Percentiles rank a stretch among this genome's conserved stretches.
These are phyloP conservation scores for Tothia fuscella DNA, from an alignment of 2,329 filamentous ascomycete species.

Conservation along the genomic window DNA sequence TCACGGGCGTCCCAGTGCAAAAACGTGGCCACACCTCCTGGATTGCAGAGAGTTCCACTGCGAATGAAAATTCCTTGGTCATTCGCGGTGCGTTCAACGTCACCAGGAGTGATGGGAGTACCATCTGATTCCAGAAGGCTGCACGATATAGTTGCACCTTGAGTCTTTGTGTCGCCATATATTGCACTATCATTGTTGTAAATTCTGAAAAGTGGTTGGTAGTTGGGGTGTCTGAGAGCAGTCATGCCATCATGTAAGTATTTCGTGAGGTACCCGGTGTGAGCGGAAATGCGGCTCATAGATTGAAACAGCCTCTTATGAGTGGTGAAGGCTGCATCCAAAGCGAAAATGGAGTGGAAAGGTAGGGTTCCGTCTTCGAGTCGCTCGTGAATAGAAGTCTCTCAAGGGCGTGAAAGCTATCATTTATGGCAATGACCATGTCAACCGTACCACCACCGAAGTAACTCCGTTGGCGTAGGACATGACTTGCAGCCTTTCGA, in stretches of 20 bases:
- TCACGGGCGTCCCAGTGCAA: constrained; percentile 42
- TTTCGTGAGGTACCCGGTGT: constrained; percentile 43
- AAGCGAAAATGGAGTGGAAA: constrained; percentile 52
- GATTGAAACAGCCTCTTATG: constrained; percentile 45
- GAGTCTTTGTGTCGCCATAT: constrained; percentile 40
- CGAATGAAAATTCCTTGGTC: constrained; percentile 46
- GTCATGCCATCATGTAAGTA: constrained; percentile 37
- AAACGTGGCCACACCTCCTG: constrained; percentile 36
- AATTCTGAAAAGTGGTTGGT: constrained; percentile 38
- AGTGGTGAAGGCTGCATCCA: constrained; percentile 46
- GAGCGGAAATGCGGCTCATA: constrained; percentile 46
- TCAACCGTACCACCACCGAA: constrained; percentile 58
- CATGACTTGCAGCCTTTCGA: constrained; percentile 42
- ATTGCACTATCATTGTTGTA: constrained; percentile 40
- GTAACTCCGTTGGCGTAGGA: constrained; percentile 45
- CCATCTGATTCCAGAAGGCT: constrained; percentile 46
- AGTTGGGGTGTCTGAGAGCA: constrained; percentile 41
- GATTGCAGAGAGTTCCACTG: constrained; percentile 46
- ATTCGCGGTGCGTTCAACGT: constrained; percentile 48
- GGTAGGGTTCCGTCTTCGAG: constrained; percentile 57
- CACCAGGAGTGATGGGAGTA: constrained; percentile 41
- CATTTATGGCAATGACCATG: constrained; percentile 42
- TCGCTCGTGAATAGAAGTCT: constrained; percentile 40
- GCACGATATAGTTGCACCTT: constrained; percentile 53
- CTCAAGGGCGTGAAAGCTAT: constrained; percentile 45